Conservation (phyloP, 116 monocot genomes). For the Phalaenopsis hybrid region DNA sequence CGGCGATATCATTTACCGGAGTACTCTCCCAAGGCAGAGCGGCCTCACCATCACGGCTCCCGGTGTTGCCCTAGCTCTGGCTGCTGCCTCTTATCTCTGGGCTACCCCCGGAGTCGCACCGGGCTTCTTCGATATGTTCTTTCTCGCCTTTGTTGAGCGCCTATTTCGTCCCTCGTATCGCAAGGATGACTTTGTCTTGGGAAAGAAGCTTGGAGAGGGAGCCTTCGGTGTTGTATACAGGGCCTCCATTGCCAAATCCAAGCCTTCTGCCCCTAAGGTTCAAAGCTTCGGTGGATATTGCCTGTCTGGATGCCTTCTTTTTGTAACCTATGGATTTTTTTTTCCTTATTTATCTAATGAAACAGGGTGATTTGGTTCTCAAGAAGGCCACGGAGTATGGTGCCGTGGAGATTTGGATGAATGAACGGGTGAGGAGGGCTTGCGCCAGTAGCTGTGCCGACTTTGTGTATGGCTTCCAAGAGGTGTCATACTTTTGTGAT, state of each 20-base stretch:
- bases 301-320: not conserved
- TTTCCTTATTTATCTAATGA: conserved; percentile 9
- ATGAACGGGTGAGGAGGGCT: conserved; percentile 76
- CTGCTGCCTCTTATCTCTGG: conserved; percentile 82
- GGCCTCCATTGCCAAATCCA: conserved; percentile 41
- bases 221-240: conserved; percentile 90
- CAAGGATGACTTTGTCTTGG: conserved; percentile 79
- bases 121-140: conserved; percentile 94
- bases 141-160: conserved; percentile 75
- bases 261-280: conserved; percentile 29
- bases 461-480: conserved; percentile 87
- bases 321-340: not conserved
- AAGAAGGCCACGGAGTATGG: conserved; percentile 96
- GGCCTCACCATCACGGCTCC: conserved; percentile 74
- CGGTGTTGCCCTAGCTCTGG: conserved; percentile 67
- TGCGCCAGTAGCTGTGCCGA: conserved; percentile 80
- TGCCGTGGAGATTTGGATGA: conserved; percentile 99
- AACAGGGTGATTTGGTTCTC: conserved; percentile 74
- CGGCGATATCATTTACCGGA: conserved; percentile 94
- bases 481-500: conserved; percentile 33
- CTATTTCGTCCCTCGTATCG: conserved; percentile 60
- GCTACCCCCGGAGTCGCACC: conserved; percentile 93
- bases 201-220: conserved; percentile 91
- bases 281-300: not conserved
- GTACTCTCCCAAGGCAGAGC: conserved; percentile 63